Evolutionary conservation across 805 yeast genomes (phyloP), one percentile per base, ranked within the genome.

Genomic region (Candida maltosa): DNA sequence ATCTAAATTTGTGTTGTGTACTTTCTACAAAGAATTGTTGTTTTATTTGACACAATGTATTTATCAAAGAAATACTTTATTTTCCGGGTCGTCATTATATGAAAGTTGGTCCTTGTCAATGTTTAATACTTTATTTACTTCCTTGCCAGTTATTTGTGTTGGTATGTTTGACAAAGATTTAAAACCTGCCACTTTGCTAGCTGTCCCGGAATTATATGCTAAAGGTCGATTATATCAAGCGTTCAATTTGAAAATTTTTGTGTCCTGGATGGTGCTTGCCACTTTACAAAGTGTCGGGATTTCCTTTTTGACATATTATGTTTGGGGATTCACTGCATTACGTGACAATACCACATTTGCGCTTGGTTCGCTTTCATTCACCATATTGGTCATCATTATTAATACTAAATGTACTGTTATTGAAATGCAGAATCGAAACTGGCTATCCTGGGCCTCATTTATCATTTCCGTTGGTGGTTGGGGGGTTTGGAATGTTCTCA

Each of bases 151-250:
- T 2, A 59, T 93, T 25, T 84, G 94, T 51, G 69, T 93, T 35
- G 99, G 99, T n/a, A 86, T 89, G 78, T 83, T 93, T 59, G 96
- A 91, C 49, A 84, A 83, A 52, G 99, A 93, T 51, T 69, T 93
- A 54, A 72, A 79, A 32, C 95, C 97, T 1, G 77, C 93, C 1
- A 91, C 97, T 0, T 68, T 93, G 35, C 56, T 91, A 34, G 93
- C 97, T 0, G 84, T 88, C 4, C 99, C 99, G 0, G 96, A 89
- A 57, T 65, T 93, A 18, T 93, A 93, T 54, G 48, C 78, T 2
- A 78, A 72, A 32, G 97, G 97, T 2, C 73, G 93, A 37, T 63
- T 75, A 25, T 83, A 80, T 46, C 75, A 79, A 52, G 82, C 80
- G 3, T 91, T 93, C 62, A 84, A 84, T 50, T 52, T 88, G 46